phyloP scores from a whole-genome alignment of 768 basidiomycete genomes.

The Coprinellus micaceus region DNA sequence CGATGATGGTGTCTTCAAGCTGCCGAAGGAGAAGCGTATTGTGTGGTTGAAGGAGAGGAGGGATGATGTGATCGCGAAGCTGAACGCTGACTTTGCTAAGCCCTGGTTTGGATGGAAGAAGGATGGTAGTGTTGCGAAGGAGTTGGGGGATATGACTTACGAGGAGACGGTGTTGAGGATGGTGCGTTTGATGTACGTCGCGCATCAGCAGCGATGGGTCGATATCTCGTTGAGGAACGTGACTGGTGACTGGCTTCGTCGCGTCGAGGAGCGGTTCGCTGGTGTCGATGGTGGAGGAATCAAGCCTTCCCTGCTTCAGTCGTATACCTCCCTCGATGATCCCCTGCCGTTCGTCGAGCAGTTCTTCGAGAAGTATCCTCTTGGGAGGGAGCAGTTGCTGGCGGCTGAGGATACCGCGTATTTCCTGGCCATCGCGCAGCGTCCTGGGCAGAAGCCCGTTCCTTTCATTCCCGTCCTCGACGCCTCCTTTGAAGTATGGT shows the following conservation, averaged over 20 bases:
- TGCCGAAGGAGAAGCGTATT: conserved; percentile 92
- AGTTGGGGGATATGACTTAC: conserved; percentile 96
- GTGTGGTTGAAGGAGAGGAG: conserved; percentile 85
- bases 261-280: conserved; percentile 93
- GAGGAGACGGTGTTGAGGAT: conserved; percentile 92
- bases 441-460: conserved; percentile 96
- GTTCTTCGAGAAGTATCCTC: conserved; percentile 84
- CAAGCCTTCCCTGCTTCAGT: conserved; percentile 82
- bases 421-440: conserved; percentile 93
- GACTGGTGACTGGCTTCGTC: conserved; percentile 94
- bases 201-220: conserved; percentile 90
- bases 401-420: conserved; percentile 92
- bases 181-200: conserved; percentile 91
- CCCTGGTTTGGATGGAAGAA: conserved; percentile 98
- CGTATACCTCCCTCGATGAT: conserved; percentile 80
- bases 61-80: conserved; percentile 83
- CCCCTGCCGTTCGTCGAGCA: conserved; percentile 70
- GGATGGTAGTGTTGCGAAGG: conserved; percentile 76
- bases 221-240: conserved; percentile 89
- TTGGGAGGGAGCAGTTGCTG: conserved; percentile 80
- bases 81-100: conserved; percentile 95
- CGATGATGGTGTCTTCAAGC: conserved; percentile 91
- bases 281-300: conserved; percentile 72
- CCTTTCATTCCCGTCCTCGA: conserved; percentile 98
- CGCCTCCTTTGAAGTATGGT: conserved; percentile 94